Evolutionary conservation across 352 stramenopile genomes (phyloP).

Genomic region (Globisporangium emineosum): DNA sequence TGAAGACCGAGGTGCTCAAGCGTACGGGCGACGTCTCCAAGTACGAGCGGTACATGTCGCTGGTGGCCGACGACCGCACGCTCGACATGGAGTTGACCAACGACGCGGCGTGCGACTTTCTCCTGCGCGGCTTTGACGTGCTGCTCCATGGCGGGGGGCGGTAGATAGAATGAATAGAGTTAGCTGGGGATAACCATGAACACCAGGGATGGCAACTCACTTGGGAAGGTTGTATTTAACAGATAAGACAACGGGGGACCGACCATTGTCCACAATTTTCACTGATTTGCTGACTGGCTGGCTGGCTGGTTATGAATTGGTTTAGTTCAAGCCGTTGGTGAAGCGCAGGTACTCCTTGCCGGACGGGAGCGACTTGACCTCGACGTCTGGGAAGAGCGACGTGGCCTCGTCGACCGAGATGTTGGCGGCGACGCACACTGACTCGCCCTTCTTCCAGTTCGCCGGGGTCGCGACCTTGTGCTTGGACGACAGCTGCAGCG

Average conservation of each 20-base stretch:
- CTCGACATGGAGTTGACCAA: conserved; percentile 63
- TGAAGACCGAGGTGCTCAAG: conserved; percentile 81
- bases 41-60: conserved; percentile 74
- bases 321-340: conserved; percentile 28
- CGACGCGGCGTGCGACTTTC: conserved; percentile 52
- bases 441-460: conserved; percentile 70
- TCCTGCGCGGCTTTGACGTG: conserved; percentile 55
- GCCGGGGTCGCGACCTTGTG: conserved; percentile 55
- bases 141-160: conserved; percentile 26
- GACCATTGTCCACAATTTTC: not conserved
- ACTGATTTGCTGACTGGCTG: not conserved
- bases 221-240: conserved; percentile 12
- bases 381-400: conserved; percentile 57
- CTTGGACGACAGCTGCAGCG: conserved; percentile 67
- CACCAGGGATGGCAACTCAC: conserved; percentile 1
- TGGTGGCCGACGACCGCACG: conserved; percentile 64
- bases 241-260: conserved; percentile 1
- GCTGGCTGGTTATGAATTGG: not conserved
- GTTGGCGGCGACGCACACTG: conserved; percentile 59
- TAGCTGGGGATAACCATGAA: not conserved
- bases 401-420: conserved; percentile 60
- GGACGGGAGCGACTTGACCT: conserved; percentile 65
- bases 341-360: conserved; percentile 77
- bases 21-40: conserved; percentile 59
- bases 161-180: not conserved